These are phyloP conservation scores for Coniochaeta ligniaria DNA, from an alignment of 2,329 filamentous ascomycete species.

Conservation along the genomic window DNA sequence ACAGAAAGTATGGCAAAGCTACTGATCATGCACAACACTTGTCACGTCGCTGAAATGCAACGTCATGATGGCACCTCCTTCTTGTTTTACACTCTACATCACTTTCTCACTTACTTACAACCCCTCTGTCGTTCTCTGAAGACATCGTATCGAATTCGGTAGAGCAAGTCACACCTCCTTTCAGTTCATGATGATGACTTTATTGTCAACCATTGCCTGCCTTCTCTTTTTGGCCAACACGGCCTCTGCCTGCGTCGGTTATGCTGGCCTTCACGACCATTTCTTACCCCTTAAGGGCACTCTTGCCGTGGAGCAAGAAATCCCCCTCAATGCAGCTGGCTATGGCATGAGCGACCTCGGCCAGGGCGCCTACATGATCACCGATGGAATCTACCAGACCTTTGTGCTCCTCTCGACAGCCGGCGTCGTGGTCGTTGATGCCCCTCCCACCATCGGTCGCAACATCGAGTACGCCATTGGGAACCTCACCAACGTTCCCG, in stretches of 20 bases:
- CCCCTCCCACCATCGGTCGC: slow-evolving; percentile 5
- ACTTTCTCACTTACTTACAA: neutral
- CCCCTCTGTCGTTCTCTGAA: too few species aligned
- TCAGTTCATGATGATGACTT: neutral
- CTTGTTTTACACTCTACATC: too few species aligned
- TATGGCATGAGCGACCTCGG: slow-evolving; percentile 4
- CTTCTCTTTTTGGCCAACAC: neutral
- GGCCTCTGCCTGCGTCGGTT: neutral
- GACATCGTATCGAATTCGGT: too few species aligned
- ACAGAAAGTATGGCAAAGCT: too few species aligned
- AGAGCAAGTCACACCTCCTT: too few species aligned
- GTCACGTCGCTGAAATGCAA: too few species aligned
- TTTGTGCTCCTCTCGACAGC: slow-evolving; percentile 4
- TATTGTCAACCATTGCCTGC: neutral
- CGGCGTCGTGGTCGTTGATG: slow-evolving; percentile 6
- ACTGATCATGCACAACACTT: too few species aligned
- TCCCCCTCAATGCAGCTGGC: slow-evolving; percentile 2
- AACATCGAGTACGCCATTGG: slow-evolving; percentile 6
- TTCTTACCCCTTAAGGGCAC: neutral
- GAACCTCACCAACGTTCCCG: slow-evolving; percentile 3
- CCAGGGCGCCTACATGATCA: slow-evolving; percentile 7
- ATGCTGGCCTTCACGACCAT: neutral
- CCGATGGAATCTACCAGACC: slow-evolving; percentile 4
- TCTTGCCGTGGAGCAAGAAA: neutral
- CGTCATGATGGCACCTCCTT: too few species aligned